Evolutionary conservation across 768 basidiomycete species (phyloP).

Genomic region (Termitomyces sp.): DNA sequence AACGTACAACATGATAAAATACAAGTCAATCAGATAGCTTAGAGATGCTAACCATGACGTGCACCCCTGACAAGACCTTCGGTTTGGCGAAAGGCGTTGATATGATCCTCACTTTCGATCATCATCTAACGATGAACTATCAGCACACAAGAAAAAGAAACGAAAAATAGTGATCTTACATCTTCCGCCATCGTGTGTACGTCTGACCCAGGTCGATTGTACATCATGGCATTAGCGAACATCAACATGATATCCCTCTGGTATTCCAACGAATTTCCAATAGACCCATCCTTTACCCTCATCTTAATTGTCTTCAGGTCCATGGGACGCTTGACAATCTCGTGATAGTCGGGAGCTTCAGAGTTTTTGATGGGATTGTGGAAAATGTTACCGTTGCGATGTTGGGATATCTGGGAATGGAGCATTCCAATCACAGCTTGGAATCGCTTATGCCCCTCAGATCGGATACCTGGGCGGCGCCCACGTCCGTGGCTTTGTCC

Average conservation of each 20-base stretch:
- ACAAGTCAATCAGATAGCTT: not conserved
- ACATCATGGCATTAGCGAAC: constrained; percentile 98
- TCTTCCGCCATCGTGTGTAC: constrained; percentile 91
- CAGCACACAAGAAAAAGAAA: not conserved
- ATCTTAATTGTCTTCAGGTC: constrained; percentile 91
- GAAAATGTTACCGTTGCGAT: constrained; percentile 87
- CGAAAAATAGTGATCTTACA: constrained; percentile 44
- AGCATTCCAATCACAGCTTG: constrained; percentile 80
- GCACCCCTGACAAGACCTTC: constrained; percentile 60
- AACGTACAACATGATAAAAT: not conserved
- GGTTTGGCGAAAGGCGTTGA: constrained; percentile 70
- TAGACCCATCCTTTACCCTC: constrained; percentile 80
- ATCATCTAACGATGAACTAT: constrained; percentile 53
- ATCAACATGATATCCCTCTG: constrained; percentile 89
- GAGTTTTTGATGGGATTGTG: constrained; percentile 84
- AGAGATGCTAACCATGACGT: constrained; percentile 23
- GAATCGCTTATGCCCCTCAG: constrained; percentile 63
- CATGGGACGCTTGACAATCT: constrained; percentile 93
- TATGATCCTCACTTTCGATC: constrained; percentile 64
- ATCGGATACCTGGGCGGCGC: constrained; percentile 33
- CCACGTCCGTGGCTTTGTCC: constrained; percentile 26
- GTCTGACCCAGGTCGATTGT: constrained; percentile 82
- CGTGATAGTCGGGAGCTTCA: constrained; percentile 89
- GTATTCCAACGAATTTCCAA: constrained; percentile 80
- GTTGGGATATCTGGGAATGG: constrained; percentile 77